Evolutionary conservation across 768 basidiomycete genomes (phyloP), one percentile per base, ranked within the genome.

Genomic region (Pleurotus salmoneostramineus): DNA sequence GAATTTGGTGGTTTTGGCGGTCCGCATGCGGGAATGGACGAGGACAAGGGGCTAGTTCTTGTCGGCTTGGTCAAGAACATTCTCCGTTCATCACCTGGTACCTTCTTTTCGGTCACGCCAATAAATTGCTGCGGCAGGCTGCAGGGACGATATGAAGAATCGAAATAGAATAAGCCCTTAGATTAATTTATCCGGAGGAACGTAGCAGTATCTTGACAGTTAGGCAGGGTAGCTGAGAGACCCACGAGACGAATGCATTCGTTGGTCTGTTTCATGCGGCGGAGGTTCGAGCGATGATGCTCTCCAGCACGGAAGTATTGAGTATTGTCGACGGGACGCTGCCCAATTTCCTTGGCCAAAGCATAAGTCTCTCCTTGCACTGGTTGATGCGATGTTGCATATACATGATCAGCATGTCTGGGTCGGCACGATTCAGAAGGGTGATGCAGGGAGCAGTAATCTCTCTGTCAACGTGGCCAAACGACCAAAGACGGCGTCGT

Each of bases 71-170:
- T 98, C 95, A 21, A 98, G 83, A 2, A 98, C 90, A 75, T 98
- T 99, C 72, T 98, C 96, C 95, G 72, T 99, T 99, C 82, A 93
- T 96, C 61, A 98, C 87, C 69, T 98, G 96, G 68, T 95, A 94
- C 5, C 71, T 97, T 98, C 82, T 98, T 98, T 78, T 98, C 97
- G 0, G 96, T 98, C 58, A 99, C 86, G 43, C 97, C 97, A 59
- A 98, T 86, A 73, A 98, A 98, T 66, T 97, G 93, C 65, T 98
- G 95, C 66, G 95, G 93, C 15, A 99, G 86, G 3, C 88, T 92
- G 66, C 97, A 98, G 15, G 96, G 96, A 42, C 97, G 83, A 67
- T 92, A 96, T 0, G 92, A 84, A 0, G 94, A 88, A 64, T 99
- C 96, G 65, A 99, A 99, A 76, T 95, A 96, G 76, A 99, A 99